Percentiles rank a stretch among this genome's conserved stretches.
Evolutionary conservation across 1,284 basidiomycete genomes (phyloP).

Genomic region (Boletus semigastroideus): DNA sequence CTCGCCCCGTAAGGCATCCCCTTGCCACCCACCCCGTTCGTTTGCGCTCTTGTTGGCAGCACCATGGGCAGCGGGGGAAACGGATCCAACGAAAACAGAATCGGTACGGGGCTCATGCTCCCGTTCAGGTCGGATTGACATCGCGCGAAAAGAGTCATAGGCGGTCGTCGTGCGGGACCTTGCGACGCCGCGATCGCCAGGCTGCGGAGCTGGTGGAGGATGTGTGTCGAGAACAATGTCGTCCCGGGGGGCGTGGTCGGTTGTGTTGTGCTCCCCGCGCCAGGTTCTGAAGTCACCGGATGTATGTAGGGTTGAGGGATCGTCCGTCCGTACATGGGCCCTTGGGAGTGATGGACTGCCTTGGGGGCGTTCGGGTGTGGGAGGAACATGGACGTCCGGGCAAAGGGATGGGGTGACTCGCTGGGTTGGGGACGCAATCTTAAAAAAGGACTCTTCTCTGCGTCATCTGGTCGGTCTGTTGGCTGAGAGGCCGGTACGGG

Average conservation of each 20-base stretch:
- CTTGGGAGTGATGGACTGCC: constrained; percentile 36
- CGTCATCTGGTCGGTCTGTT: constrained; percentile 7
- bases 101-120: constrained; percentile 61
- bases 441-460: constrained; percentile 25
- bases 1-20: not conserved
- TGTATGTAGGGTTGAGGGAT: constrained; percentile 20
- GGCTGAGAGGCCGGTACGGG: not conserved
- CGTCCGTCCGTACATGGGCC: constrained; percentile 60
- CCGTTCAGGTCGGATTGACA: constrained; percentile 52
- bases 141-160: constrained; percentile 63
- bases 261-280: constrained; percentile 1
- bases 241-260: constrained; percentile 20
- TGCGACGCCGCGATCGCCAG: constrained; percentile 9
- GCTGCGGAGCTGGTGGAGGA: constrained; percentile 31
- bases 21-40: not conserved
- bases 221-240: constrained; percentile 28
- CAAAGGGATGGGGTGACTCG: constrained; percentile 28
- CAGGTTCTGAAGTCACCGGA: constrained; percentile 5
- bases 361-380: constrained; percentile 76
- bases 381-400: constrained; percentile 56
- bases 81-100: constrained; percentile 63
- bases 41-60: not conserved
- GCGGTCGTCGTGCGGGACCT: constrained; percentile 25
- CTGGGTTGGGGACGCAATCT: constrained; percentile 23
- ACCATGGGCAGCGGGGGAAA: constrained; percentile 33